phyloP scores from a whole-genome alignment of 805 yeast genomes.

The Starmerella ratchasimensis region DNA sequence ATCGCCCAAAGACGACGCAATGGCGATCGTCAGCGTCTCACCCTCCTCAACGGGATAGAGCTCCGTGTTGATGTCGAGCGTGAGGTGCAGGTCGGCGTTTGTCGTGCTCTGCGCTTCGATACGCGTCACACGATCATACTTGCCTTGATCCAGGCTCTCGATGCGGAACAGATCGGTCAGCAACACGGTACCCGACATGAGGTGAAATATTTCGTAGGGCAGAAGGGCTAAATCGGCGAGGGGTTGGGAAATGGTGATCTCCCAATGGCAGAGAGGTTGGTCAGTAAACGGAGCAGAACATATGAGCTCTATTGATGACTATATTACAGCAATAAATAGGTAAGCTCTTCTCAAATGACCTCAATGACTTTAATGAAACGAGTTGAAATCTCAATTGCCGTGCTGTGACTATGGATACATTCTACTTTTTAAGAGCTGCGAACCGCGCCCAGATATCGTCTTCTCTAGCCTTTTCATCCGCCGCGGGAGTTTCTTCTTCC shows the following conservation, averaged over 20 bases:
- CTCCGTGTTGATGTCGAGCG: slow-evolving; percentile 82
- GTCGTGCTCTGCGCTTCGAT: slow-evolving; percentile 79
- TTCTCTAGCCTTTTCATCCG: not conserved
- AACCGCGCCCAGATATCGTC: slow-evolving; percentile 22
- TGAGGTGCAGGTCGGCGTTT: slow-evolving; percentile 62
- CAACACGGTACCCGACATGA: slow-evolving; percentile 38
- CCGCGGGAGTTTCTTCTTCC: not conserved
- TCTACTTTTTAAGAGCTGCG: slow-evolving; percentile 17
- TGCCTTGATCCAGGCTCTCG: slow-evolving; percentile 69
- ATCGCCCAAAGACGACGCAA: slow-evolving; percentile 59
- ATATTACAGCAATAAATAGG: too few species aligned
- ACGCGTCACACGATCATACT: slow-evolving; percentile 85
- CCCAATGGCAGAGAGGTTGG: too few species aligned
- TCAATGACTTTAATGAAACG: too few species aligned
- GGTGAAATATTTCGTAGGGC: too few species aligned
- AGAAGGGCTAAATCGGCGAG: too few species aligned
- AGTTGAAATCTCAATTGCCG: too few species aligned
- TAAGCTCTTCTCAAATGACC: too few species aligned
- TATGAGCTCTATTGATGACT: too few species aligned
- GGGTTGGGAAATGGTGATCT: too few species aligned
- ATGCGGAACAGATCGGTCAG: slow-evolving; percentile 89
- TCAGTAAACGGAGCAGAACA: too few species aligned
- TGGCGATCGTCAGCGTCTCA: slow-evolving; percentile 71
- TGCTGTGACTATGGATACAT: too few species aligned
- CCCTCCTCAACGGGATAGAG: slow-evolving; percentile 68